Conservation (phyloP, 306 rosid species). For the Phaseolus lunatus region DNA sequence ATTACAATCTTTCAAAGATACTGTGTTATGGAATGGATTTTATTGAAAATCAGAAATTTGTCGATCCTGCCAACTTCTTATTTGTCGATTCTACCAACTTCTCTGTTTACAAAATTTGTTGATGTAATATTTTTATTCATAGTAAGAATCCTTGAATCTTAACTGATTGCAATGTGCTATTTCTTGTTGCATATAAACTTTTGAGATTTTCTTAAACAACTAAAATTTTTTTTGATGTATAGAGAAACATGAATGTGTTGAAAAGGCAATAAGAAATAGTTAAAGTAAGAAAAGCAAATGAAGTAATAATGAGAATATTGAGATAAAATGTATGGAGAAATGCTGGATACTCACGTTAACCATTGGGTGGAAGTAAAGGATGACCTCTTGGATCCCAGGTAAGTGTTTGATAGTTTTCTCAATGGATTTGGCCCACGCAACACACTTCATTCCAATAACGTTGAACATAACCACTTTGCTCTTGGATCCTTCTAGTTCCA, state of each 20-base stretch:
- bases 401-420: slow-evolving; percentile 82
- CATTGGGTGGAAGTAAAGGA: slow-evolving; percentile 53
- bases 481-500: slow-evolving; percentile 42
- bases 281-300: not conserved
- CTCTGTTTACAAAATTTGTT: too few species aligned
- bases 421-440: slow-evolving; percentile 77
- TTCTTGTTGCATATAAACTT: too few species aligned
- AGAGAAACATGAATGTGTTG: not conserved
- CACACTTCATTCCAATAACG: slow-evolving; percentile 76
- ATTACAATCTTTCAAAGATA: too few species aligned
- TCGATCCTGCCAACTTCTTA: too few species aligned
- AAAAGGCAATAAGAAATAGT: not conserved
- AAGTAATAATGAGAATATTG: too few species aligned
- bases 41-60: too few species aligned
- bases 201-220: not conserved
- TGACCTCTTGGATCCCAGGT: slow-evolving; percentile 70
- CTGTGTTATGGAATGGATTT: too few species aligned
- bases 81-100: too few species aligned
- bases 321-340: not conserved
- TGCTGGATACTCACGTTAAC: slow-evolving; percentile 54
- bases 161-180: too few species aligned
- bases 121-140: too few species aligned
- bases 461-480: slow-evolving; percentile 55
- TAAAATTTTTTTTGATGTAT: not conserved
- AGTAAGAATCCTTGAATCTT: too few species aligned